Evolutionary conservation across 2,329 filamentous ascomycete species (phyloP).

Genomic region (Venturia asperata): DNA sequence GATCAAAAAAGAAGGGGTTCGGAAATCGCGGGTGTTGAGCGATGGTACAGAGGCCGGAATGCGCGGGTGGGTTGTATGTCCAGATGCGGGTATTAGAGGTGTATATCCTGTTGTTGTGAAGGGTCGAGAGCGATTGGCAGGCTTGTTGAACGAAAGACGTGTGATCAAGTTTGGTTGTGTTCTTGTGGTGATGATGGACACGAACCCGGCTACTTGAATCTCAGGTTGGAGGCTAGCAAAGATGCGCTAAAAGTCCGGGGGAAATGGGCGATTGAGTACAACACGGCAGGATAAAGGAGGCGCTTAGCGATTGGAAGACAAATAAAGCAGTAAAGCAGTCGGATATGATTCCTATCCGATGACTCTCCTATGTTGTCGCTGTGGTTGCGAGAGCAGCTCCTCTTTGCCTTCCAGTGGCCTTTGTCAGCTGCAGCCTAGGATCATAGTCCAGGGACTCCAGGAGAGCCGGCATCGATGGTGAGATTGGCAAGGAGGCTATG

Average conservation of each 20-base stretch:
- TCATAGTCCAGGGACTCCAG: too few relatives aligned
- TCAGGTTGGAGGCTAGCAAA: background rate
- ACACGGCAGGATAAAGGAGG: background rate
- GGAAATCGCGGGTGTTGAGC: background rate
- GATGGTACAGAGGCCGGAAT: slow-evolving; percentile 3
- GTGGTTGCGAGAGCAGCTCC: background rate
- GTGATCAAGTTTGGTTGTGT: background rate
- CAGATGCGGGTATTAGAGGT: background rate
- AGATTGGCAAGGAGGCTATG: slow-evolving; percentile 4
- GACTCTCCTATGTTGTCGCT: background rate
- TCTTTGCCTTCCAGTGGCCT: background rate
- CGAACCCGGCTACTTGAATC: background rate
- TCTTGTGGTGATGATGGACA: background rate
- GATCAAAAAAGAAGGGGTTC: background rate
- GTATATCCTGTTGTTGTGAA: background rate
- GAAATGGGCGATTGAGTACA: background rate
- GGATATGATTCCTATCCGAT: background rate
- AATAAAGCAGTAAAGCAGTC: too few relatives aligned
- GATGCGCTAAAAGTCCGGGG: background rate
- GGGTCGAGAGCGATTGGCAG: background rate
- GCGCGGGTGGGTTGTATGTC: background rate
- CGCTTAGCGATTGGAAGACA: background rate
- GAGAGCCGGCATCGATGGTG: background rate
- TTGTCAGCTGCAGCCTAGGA: background rate
- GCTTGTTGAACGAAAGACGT: background rate